Percentiles rank a stretch among this genome's conserved stretches.
These are phyloP conservation scores for Marasmius tenuissimus DNA, from an alignment of 1,284 basidiomycete genomes.

Conservation along the genomic window DNA sequence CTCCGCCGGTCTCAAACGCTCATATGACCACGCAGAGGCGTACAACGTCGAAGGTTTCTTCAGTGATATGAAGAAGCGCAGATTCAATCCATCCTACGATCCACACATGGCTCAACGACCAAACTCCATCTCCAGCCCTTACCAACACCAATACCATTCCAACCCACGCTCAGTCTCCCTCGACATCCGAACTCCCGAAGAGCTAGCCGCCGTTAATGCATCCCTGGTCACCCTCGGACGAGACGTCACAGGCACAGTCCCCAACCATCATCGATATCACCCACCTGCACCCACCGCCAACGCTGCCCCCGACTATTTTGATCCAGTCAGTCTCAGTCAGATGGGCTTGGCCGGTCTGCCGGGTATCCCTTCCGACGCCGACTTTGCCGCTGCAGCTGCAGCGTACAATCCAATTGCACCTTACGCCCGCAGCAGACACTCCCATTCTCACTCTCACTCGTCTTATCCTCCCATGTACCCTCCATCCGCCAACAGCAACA, in stretches of 20 bases:
- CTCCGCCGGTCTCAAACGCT: constrained; percentile 62
- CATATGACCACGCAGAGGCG: constrained; percentile 52
- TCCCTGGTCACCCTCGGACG: constrained; percentile 78
- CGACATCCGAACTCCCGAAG: constrained; percentile 75
- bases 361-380: constrained; percentile 46
- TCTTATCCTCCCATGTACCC: constrained; percentile 31
- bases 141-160: constrained; percentile 30
- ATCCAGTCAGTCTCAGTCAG: constrained; percentile 59
- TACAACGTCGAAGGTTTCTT: constrained; percentile 74
- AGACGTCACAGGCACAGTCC: constrained; percentile 50
- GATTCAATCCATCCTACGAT: constrained; percentile 82
- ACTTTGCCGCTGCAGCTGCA: constrained; percentile 30
- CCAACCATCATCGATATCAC: constrained; percentile 41
- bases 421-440: constrained; percentile 25
- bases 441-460: neutral
- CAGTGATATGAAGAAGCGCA: constrained; percentile 88
- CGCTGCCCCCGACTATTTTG: constrained; percentile 56
- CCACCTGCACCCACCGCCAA: constrained; percentile 25
- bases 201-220: constrained; percentile 79
- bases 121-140: constrained; percentile 29
- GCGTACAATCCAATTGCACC: constrained; percentile 21
- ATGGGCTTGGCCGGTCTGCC: constrained; percentile 74
- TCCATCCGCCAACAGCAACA: neutral
- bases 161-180: constrained; percentile 74
- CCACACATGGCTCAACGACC: constrained; percentile 82